A percentile compares a stretch with the other conserved stretches of the same genome.
Evolutionary conservation across 176 grass and related monocot species (phyloP).

Genomic region (Stipa capillata): DNA sequence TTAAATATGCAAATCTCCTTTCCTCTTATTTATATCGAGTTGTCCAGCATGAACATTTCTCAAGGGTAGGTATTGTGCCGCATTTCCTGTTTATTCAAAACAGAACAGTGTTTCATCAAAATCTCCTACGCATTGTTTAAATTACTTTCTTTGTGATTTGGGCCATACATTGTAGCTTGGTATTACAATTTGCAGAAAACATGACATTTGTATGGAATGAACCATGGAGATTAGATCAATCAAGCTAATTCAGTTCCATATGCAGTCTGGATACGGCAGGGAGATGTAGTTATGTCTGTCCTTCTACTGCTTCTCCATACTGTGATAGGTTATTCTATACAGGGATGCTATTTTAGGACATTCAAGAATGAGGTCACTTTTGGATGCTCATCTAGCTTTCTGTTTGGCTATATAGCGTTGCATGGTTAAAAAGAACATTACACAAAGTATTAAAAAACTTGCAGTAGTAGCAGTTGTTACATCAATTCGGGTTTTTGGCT

Average conservation of each 20-base stretch:
- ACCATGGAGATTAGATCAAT: not conserved
- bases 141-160: constrained; percentile 2
- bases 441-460: not conserved
- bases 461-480: not conserved
- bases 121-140: not conserved
- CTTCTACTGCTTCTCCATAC: not conserved
- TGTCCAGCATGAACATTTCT: not conserved
- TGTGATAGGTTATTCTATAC: not conserved
- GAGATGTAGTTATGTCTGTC: not conserved
- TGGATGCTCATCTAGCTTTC: not conserved
- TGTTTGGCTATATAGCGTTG: not conserved
- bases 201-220: not conserved
- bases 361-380: not conserved
- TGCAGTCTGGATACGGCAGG: not conserved
- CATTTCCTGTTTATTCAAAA: not conserved
- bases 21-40: not conserved
- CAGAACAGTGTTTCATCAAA: not conserved
- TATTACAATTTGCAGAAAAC: not conserved
- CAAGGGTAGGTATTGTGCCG: not conserved
- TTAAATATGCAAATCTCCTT: not conserved
- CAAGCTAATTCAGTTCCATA: not conserved
- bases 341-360: not conserved
- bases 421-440: not conserved
- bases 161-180: not conserved
- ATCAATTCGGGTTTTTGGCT: not conserved